Evolutionary conservation across 331 rosid species (phyloP), one percentile per base, ranked within the genome.

Genomic region (Acacia concinna): DNA sequence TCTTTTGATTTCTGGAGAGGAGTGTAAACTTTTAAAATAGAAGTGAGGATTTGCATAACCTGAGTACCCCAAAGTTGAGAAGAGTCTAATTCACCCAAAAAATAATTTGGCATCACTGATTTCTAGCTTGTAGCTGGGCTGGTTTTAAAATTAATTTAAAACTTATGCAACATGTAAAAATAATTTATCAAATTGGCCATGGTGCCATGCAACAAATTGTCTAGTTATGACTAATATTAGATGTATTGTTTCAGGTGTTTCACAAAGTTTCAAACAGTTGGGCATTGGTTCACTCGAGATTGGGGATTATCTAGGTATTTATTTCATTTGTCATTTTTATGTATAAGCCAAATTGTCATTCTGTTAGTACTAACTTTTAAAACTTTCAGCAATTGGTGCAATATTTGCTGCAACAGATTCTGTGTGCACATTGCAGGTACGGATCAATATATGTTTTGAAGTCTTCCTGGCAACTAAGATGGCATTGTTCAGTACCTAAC

Each of bases 401-500:
- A 93, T 96, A 79, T 96, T 96, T 88, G 94, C 98, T 13, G 99
- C 98, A 0, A 96, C 99, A 17, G 99, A 96, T 90, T 96, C 99
- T 71, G 99, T 96, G 47, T 96, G 99, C 91, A 96, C 99, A 0
- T 87, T 96, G 88, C 98, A 96, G 98, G 98, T 96, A 79, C 62
- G 88, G 18, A 72, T 84, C 77, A 28, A 66, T 49, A 52, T 10
- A 59, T 30, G 57, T 68, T 25, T 60, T 28, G 21, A 38, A 68
- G 38, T 47, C 47, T 71, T 77, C 20, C 47, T 28, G 82, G 38
- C 56, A 77, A 76, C 41, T 73, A 66, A 71, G 83, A 32, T 41
- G 68, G 40, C 37, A 40, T 68, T 80, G 44, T 78, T 57, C 28
- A 35, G 77, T 69, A 77, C 69, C 82, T 23, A 79, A 56, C 15